Conservation (phyloP, 768 basidiomycete genomes). For the Chlorophyllum brunneum region DNA sequence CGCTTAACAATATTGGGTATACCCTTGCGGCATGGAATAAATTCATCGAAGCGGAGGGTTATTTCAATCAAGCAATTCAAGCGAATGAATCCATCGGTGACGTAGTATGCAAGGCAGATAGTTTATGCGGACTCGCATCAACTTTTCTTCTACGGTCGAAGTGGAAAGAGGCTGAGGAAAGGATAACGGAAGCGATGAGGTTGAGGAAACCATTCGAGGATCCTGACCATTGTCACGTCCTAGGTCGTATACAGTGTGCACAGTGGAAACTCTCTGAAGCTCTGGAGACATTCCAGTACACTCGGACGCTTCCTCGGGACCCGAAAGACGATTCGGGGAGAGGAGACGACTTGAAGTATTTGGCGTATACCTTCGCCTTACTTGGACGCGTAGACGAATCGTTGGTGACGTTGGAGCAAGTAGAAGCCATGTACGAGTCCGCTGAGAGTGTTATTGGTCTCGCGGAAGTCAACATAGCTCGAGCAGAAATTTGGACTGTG, state of each 20-base stretch:
- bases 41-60: constrained; percentile 19
- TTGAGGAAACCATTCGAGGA: constrained; percentile 19
- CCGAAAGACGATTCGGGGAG: constrained; percentile 6
- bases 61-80: constrained; percentile 17
- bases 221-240: constrained; percentile 23
- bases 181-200: constrained; percentile 20
- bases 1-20: constrained; percentile 22
- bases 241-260: constrained; percentile 14
- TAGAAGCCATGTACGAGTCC: not conserved
- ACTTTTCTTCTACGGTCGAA: constrained; percentile 22
- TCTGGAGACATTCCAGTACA: not conserved
- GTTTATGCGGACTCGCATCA: constrained; percentile 19
- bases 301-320: not conserved
- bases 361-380: not conserved
- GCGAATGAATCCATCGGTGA: constrained; percentile 17
- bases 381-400: constrained; percentile 6
- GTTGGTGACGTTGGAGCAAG: not conserved
- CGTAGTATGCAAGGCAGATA: constrained; percentile 20
- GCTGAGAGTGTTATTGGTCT: constrained; percentile 2
- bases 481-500: constrained; percentile 3
- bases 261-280: constrained; percentile 8
- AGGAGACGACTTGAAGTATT: constrained; percentile 9
- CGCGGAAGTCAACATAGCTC: not conserved
- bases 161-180: constrained; percentile 19
- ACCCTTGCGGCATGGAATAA: constrained; percentile 17